A percentile compares a stretch with the other conserved stretches of the same genome.
Conservation (phyloP, 2,329 filamentous ascomycete genomes). For the Botrytis tulipae region DNA sequence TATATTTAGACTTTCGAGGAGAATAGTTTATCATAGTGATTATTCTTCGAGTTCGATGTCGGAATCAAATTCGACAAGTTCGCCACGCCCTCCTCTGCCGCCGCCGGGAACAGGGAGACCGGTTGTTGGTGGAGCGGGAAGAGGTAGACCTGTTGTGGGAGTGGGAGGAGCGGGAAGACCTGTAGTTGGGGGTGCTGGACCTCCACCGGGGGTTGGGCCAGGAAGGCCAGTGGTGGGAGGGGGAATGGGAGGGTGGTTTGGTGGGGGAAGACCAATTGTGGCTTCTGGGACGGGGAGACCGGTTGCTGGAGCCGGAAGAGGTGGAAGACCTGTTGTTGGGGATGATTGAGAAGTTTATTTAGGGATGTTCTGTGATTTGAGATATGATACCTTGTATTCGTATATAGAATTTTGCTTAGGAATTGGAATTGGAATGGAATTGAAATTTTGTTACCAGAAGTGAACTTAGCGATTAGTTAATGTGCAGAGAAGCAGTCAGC, state of each 20-base stretch:
- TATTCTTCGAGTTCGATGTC: conserved; percentile 2
- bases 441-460: neutral
- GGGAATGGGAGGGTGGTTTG: neutral
- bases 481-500: neutral
- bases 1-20: neutral
- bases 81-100: neutral
- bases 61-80: neutral
- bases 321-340: neutral
- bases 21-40: neutral
- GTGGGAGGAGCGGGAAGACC: neutral
- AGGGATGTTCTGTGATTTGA: neutral
- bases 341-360: neutral
- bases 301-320: neutral
- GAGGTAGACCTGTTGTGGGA: neutral
- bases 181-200: neutral
- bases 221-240: neutral
- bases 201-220: neutral
- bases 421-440: neutral
- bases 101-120: neutral
- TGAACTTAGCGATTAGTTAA: neutral
- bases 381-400: neutral
- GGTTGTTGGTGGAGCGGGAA: neutral
- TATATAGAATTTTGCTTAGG: neutral
- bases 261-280: neutral
- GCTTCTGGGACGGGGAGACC: neutral